Conservation (phyloP, 208 protist genomes). For the Plasmodiophora brassicae region DNA sequence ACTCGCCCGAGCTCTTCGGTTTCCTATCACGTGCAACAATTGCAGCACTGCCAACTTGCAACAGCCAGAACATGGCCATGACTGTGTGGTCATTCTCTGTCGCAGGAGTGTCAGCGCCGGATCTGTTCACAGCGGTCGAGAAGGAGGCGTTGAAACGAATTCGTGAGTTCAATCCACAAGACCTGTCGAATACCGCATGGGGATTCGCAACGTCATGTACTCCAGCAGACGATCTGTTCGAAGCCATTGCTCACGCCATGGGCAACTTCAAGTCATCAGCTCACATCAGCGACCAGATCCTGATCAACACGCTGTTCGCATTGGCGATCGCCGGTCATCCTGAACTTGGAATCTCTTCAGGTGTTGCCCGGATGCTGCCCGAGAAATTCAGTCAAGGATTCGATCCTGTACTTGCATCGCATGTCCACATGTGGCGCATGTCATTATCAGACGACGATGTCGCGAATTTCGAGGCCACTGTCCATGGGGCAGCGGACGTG, state of each 20-base stretch:
- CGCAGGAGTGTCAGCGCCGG: background rate
- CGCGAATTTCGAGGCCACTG: too few species aligned
- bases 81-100: conserved; percentile 11
- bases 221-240: background rate
- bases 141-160: background rate
- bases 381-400: too few species aligned
- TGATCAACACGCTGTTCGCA: too few species aligned
- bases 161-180: conserved; percentile 18
- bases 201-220: background rate
- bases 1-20: background rate
- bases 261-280: conserved; percentile 33
- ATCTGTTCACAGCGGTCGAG: background rate
- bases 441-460: too few species aligned
- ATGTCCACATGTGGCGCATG: too few species aligned
- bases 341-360: too few species aligned
- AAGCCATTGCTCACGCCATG: background rate
- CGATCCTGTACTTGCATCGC: too few species aligned
- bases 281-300: too few species aligned
- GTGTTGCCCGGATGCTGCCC: too few species aligned
- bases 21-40: background rate
- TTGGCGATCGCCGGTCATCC: too few species aligned
- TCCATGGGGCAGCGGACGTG: too few species aligned
- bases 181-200: conserved; percentile 32
- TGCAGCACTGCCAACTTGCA: background rate
- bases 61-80: background rate